These are phyloP conservation scores for Phycomyces nitens DNA, from an alignment of 192 early-diverging fungal genomes.

Conservation along the genomic window DNA sequence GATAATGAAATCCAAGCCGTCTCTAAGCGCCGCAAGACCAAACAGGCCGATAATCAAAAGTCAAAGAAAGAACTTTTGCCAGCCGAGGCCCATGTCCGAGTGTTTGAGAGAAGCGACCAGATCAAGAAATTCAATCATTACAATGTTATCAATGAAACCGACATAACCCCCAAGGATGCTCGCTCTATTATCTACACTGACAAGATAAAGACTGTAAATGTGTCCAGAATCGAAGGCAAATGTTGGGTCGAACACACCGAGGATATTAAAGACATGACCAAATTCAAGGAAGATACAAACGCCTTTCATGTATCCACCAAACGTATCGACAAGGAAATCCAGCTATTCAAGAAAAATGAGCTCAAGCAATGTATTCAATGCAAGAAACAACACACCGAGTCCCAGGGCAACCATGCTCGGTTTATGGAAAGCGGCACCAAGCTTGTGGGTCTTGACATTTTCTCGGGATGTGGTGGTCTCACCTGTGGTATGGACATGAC, in stretches of 20 bases:
- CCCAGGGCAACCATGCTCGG: not conserved
- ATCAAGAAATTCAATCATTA: not conserved
- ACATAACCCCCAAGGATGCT: not conserved
- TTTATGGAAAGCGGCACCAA: slow-evolving; percentile 4
- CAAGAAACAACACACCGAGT: slow-evolving; percentile 30
- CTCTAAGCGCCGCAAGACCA: not conserved
- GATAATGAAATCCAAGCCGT: not conserved
- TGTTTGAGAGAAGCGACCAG: not conserved
- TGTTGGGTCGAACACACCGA: slow-evolving; percentile 55
- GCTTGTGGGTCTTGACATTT: slow-evolving; percentile 61
- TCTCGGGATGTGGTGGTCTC: slow-evolving; percentile 69
- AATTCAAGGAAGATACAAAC: slow-evolving; percentile 49
- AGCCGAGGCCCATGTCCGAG: not conserved
- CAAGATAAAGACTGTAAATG: slow-evolving; percentile 16
- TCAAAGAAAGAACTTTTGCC: not conserved
- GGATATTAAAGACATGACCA: slow-evolving; percentile 33
- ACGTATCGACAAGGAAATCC: not conserved
- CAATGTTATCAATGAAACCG: not conserved
- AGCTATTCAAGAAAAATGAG: not conserved
- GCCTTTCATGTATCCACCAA: slow-evolving; percentile 43
- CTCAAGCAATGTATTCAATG: slow-evolving; percentile 7
- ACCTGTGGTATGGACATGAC: slow-evolving; percentile 59
- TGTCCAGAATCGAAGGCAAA: slow-evolving; percentile 44
- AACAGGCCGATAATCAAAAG: not conserved
- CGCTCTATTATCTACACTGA: not conserved